Evolutionary conservation across 495 filamentous ascomycete genomes (phyloP), one percentile per base, ranked within the genome.

Genomic region (Chaetomium tenue): DNA sequence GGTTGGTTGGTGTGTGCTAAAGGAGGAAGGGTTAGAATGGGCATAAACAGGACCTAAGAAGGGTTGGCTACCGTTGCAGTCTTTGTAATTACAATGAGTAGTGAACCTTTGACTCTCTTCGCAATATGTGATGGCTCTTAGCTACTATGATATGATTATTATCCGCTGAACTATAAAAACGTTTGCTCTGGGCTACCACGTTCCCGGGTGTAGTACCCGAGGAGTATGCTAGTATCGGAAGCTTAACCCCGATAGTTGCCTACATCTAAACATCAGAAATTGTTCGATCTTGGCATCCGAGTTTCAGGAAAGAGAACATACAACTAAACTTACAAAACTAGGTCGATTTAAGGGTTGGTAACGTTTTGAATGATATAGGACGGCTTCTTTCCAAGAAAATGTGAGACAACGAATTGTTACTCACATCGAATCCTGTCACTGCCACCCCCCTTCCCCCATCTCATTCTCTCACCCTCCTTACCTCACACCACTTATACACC

Each of bases 401-500:
- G 22, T 50, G 47, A 50, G 13, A 15, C 9, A 40, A 40, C 39
- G 4, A 11, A 40, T 12, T 9, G 39, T 12, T 18, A 37, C 42
- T 20, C 28, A n/a, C 20, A 8, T 13, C 2, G 39, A 40, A 9
- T 9, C 39, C 3, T 12, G 2, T 12, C 9, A 40, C 39, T 15
- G 9, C 12, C 9, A 40, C 20, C 15, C 22, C n/a, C 57, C 15
- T 12, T 47, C 44, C 0, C 4, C 16, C 9, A 5, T 37, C 9
- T 18, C 52, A 3, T n/a, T 2, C 0, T 20, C 20, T 52, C 20
- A 28, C 37, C 28, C n/a, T n/a, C n/a, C n/a, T n/a, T n/a, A n/a
- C n/a, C n/a, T 18, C 8, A 23, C 37, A 18, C 12, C 58, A 65
- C 37, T 22, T 28, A 58, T 22, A 58, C 55, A n/a, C 15, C 53